These are phyloP conservation scores for Paulownia fortunei DNA, from an alignment of 257 asterid species.

Conservation along the genomic window DNA sequence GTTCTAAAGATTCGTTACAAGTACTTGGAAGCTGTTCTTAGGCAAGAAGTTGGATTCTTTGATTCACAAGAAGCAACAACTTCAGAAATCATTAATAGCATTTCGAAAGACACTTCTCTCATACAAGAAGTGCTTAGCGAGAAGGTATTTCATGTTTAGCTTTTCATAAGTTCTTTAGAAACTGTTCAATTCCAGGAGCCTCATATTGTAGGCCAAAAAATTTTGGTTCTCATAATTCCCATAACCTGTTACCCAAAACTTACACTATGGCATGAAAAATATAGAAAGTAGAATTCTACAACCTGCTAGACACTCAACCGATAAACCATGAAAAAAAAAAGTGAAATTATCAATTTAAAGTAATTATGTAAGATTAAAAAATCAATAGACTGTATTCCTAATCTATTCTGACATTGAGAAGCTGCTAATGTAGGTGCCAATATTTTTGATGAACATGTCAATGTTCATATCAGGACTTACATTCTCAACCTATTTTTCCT, in stretches of 20 bases:
- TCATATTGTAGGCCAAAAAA: no score
- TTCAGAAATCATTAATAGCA: slow-evolving; percentile 76
- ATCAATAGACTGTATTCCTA: not conserved
- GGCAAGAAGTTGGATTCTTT: slow-evolving; percentile 92
- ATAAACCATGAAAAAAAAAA: not conserved
- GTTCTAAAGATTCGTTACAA: slow-evolving; percentile 74
- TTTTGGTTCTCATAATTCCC: not conserved
- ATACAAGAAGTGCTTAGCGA: slow-evolving; percentile 90
- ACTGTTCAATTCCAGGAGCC: no score
- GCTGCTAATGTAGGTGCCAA: slow-evolving; percentile 60
- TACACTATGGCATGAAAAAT: no score
- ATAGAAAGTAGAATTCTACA: no score
- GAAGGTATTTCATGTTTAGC: slow-evolving; percentile 49
- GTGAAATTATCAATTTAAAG: not conserved
- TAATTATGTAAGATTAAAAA: no score
- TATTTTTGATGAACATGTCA: slow-evolving; percentile 76
- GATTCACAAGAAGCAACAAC: slow-evolving; percentile 91
- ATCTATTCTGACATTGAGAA: not conserved
- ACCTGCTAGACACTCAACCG: not conserved
- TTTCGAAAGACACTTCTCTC: slow-evolving; percentile 82
- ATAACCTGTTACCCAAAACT: no score
- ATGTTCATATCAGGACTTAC: slow-evolving; percentile 72
- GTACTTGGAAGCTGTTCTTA: slow-evolving; percentile 77
- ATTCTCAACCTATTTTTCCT: slow-evolving; percentile 70
- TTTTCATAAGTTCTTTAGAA: not conserved